Evolutionary conservation across 108 stramenopile species (phyloP).

Genomic region (Schizochytrium sp.): DNA sequence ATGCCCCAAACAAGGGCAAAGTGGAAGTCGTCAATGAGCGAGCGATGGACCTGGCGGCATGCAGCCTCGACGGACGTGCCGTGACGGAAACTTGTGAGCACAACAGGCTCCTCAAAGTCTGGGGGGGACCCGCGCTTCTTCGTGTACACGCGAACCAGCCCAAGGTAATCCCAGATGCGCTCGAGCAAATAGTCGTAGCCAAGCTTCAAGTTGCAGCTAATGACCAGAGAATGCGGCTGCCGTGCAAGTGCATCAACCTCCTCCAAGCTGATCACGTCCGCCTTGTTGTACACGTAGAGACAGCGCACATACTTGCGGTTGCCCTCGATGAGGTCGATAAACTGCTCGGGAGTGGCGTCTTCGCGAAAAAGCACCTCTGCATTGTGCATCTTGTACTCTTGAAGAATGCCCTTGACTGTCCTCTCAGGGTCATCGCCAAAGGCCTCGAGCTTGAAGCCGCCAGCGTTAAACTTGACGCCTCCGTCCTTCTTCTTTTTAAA

Average conservation of each 20-base stretch:
- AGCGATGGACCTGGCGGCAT: conserved; percentile 37
- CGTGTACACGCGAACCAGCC: conserved; percentile 90
- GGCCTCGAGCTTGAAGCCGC: conserved; percentile 71
- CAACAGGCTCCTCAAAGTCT: conserved; percentile 89
- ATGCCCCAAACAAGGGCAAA: conserved; percentile 98
- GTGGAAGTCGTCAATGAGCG: conserved; percentile 69
- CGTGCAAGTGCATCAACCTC: conserved; percentile 92
- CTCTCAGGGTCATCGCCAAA: conserved; percentile 85
- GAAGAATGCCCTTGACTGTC: conserved; percentile 66
- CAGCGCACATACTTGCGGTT: conserved; percentile 91
- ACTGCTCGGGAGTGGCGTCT: conserved; percentile 85
- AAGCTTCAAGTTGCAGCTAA: conserved; percentile 69
- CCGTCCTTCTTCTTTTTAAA: conserved; percentile 78
- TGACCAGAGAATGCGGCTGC: conserved; percentile 84
- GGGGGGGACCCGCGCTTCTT: conserved; percentile 84
- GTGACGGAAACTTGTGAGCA: conserved; percentile 75
- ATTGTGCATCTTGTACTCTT: conserved; percentile 85
- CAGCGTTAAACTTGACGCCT: conserved; percentile 82
- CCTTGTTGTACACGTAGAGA: conserved; percentile 96
- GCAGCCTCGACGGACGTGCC: conserved; percentile 48
- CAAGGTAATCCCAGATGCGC: conserved; percentile 90
- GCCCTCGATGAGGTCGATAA: conserved; percentile 93
- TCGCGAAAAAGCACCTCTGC: conserved; percentile 86
- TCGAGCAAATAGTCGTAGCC: conserved; percentile 65
- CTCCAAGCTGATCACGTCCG: conserved; percentile 91